Evolutionary conservation across 2,329 filamentous ascomycete species (phyloP).

Genomic region (Clonostachys solani): DNA sequence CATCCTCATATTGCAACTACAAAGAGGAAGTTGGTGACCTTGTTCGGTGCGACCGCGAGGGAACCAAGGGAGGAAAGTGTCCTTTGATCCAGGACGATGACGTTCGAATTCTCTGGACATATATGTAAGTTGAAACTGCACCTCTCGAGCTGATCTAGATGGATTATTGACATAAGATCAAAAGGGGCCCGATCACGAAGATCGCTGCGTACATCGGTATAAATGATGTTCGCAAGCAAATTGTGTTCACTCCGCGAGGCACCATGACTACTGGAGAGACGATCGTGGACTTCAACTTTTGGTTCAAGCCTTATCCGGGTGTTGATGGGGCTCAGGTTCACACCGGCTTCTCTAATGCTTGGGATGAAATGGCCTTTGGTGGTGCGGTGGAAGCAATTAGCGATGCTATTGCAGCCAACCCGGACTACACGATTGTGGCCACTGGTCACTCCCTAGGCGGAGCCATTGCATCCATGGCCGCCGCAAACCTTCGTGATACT

Average conservation of each 20-base stretch:
- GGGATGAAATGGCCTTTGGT: constrained; percentile 41
- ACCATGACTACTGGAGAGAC: constrained; percentile 56
- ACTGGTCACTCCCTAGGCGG: constrained; percentile 68
- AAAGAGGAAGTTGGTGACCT: no score
- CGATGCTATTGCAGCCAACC: constrained; percentile 37
- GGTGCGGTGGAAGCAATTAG: constrained; percentile 36
- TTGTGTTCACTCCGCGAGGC: constrained; percentile 59
- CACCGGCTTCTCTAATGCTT: constrained; percentile 55
- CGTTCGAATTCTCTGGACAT: no score
- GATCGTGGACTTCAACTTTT: constrained; percentile 44
- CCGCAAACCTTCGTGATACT: constrained; percentile 45
- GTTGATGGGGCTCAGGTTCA: constrained; percentile 44
- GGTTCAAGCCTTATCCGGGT: constrained; percentile 2
- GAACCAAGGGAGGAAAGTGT: no score
- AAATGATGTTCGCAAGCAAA: constrained; percentile 43
- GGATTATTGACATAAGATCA: no score
- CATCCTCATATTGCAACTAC: no score
- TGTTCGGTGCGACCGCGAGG: no score
- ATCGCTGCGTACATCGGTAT: constrained; percentile 46
- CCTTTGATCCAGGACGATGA: no score
- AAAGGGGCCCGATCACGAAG: no score
- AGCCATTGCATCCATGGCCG: constrained; percentile 57
- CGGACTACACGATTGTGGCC: constrained; percentile 49
- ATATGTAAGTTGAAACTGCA: no score
- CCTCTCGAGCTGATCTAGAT: no score